Percentiles rank a stretch among this genome's conserved stretches.
Evolutionary conservation across 2,329 filamentous ascomycete species (phyloP).

Genomic region (Colletotrichum navitas): DNA sequence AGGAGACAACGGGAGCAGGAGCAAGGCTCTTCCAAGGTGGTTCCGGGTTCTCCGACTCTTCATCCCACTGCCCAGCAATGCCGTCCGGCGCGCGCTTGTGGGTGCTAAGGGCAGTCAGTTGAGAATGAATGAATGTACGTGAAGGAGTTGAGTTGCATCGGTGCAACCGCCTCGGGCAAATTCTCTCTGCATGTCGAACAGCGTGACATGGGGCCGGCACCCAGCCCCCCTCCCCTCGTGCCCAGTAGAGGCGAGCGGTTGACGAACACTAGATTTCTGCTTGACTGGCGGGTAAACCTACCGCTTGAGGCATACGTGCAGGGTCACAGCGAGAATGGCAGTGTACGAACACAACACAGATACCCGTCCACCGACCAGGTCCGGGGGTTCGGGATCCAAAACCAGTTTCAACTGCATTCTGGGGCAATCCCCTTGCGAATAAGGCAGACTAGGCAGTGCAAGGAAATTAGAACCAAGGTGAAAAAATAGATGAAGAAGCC

Average conservation of each 20-base stretch:
- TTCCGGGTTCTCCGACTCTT: not conserved
- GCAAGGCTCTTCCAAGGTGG: not conserved
- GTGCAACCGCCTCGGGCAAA: not conserved
- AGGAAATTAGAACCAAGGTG: slow-evolving; percentile 9
- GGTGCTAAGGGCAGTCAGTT: not conserved
- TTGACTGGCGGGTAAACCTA: not conserved
- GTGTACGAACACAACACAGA: not conserved
- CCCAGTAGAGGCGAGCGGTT: too few relatives aligned
- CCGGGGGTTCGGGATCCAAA: slow-evolving; percentile 9
- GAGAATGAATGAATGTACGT: not conserved
- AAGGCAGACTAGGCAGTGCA: not conserved
- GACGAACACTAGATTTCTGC: not conserved
- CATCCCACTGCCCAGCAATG: not conserved
- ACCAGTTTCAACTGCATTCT: slow-evolving; percentile 10
- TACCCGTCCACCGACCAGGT: slow-evolving; percentile 9
- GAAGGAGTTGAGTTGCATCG: slow-evolving; percentile 8
- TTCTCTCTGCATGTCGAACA: not conserved
- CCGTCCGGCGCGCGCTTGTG: not conserved
- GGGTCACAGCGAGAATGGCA: too few relatives aligned
- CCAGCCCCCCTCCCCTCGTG: not conserved
- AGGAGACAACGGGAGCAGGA: not conserved
- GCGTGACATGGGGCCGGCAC: slow-evolving; percentile 3
- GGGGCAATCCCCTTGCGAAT: not conserved
- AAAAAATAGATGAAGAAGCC: not conserved
- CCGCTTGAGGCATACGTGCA: not conserved